Evolutionary conservation across 441 rosid genomes (phyloP).

Genomic region (Arabidopsis lyrata): DNA sequence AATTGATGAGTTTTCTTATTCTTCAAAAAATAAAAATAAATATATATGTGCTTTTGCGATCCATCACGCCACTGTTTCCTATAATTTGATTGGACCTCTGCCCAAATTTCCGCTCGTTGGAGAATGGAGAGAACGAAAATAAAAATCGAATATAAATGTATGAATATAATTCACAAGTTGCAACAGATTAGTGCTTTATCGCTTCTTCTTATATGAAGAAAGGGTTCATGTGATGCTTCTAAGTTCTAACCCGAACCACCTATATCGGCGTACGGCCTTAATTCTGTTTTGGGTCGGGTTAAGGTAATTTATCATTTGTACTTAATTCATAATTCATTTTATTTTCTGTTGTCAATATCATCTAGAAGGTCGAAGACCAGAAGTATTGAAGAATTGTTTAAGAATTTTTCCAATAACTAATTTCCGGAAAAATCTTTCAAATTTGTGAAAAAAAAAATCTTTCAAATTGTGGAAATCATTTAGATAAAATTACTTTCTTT

Average conservation of each 20-base stretch:
- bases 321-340: not conserved
- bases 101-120: conserved; percentile 22
- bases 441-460: no score
- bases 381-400: not conserved
- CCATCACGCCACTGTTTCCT: conserved; percentile 37
- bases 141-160: not conserved
- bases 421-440: not conserved
- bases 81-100: conserved; percentile 37
- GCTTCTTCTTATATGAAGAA: conserved; percentile 17
- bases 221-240: conserved; percentile 8
- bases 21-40: not conserved
- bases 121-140: not conserved
- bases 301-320: conserved; percentile 24
- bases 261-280: not conserved
- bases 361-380: not conserved
- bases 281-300: conserved; percentile 8
- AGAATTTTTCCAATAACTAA: not conserved
- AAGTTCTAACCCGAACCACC: conserved; percentile 5
- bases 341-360: not conserved
- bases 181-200: conserved; percentile 10
- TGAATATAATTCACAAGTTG: conserved; percentile 22
- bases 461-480: not conserved
- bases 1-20: conserved; percentile 31
- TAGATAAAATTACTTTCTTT: no score
- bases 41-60: conserved; percentile 20